A percentile compares a stretch with the other conserved stretches of the same genome.
Evolutionary conservation across 2,329 filamentous ascomycete genomes (phyloP).

Genomic region (Capronia coronata): DNA sequence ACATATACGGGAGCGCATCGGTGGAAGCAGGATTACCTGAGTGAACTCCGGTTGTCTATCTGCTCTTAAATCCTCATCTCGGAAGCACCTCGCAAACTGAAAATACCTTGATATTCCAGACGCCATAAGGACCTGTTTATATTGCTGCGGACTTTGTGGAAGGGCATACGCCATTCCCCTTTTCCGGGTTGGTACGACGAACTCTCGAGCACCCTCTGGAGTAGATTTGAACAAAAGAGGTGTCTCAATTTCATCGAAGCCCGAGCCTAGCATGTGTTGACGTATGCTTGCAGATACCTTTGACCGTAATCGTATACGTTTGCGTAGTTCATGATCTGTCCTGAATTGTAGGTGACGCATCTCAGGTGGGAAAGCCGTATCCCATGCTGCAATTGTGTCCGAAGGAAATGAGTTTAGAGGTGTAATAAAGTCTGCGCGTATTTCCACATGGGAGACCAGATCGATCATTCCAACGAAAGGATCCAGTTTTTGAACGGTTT

Average conservation of each 20-base stretch:
- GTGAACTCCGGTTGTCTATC: slow-evolving; percentile 97
- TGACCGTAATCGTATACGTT: slow-evolving; percentile 65
- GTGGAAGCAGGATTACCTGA: slow-evolving; percentile 51
- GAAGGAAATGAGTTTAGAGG: slow-evolving; percentile 67
- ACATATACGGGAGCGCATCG: not conserved
- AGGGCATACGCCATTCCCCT: slow-evolving; percentile 77
- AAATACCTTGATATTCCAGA: slow-evolving; percentile 76
- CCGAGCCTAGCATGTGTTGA: slow-evolving; percentile 49
- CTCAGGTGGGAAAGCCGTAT: slow-evolving; percentile 66
- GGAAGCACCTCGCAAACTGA: slow-evolving; percentile 90
- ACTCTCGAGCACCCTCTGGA: slow-evolving; percentile 89
- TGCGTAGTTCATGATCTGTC: slow-evolving; percentile 60
- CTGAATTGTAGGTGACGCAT: slow-evolving; percentile 79
- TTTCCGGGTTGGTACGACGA: slow-evolving; percentile 78
- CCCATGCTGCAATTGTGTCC: slow-evolving; percentile 68
- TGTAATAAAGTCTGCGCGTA: slow-evolving; percentile 57
- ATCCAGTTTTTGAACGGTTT: slow-evolving; percentile 13
- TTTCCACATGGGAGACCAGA: slow-evolving; percentile 43
- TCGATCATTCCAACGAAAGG: slow-evolving; percentile 26
- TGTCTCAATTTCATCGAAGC: slow-evolving; percentile 78
- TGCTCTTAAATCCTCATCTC: slow-evolving; percentile 86
- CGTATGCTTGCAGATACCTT: slow-evolving; percentile 51
- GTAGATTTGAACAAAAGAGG: slow-evolving; percentile 96
- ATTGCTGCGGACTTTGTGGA: slow-evolving; percentile 94
- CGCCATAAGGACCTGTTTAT: slow-evolving; percentile 96